Evolutionary conservation across 139 green algal species (phyloP), one percentile per base, ranked within the genome.

Genomic region (Gonium pectorale): DNA sequence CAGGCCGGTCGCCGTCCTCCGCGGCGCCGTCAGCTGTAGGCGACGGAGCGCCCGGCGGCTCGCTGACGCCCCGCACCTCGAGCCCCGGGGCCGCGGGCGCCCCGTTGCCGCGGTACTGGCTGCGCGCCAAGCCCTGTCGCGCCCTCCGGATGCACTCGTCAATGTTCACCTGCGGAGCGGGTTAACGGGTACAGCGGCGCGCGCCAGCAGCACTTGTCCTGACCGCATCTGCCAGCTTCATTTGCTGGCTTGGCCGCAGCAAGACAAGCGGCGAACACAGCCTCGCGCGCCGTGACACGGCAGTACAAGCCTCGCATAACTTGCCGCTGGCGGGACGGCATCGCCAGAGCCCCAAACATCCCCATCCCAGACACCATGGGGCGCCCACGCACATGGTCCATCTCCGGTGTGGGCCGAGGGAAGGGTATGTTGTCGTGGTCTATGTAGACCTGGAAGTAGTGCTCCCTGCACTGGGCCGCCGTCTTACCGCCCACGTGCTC

Each of bases 371-470:
- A 56, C 49, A 56, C 49, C 49, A 13, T 56, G 49, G 13, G 49
- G 13, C 13, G 49, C 13, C 17, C 17, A 56, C 49, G 26, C 38
- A 89, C 80, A 66, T 80, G 74, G 19, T 78, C 80, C 89, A 97
- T 94, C 67, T 94, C 90, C 24, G 93, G 87, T 2, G 87, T 79
- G 0, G 90, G 83, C 78, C 52, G 86, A 17, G 96, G 95, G 78
- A 94, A 62, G 11, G 96, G 96, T 54, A 91, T 94, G n/a, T 63
- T 80, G 19, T 89, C 81, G 3, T 87, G 86, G 26, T 96, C 87
- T 13, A 99, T 92, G 86, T 98, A 99, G 2, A 86, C 80, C 66
- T 87, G 51, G 68, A 94, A 91, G 91, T 97, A 99, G 90, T 99
- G 97, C 35, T 85, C 60, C 79, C 93, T 79, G 91, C 93, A 97